A percentile compares a stretch with the other conserved stretches of the same genome.
Conservation (phyloP, 305 asterid genomes). For the Fraxinus latifolia region DNA sequence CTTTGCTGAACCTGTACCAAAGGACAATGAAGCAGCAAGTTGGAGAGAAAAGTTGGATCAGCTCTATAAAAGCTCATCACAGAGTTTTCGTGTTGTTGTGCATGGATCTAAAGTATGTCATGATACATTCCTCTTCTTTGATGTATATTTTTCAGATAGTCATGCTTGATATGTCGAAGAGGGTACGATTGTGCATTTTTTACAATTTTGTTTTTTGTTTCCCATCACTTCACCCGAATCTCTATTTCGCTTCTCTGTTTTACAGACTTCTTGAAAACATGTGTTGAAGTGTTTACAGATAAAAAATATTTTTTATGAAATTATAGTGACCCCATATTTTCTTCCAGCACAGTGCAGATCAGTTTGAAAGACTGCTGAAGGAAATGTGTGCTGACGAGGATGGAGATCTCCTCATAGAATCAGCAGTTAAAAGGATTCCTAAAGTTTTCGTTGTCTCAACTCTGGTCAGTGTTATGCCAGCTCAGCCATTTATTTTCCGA, state of each 20-base stretch:
- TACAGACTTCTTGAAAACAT: not conserved
- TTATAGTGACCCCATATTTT: slow-evolving; percentile 33
- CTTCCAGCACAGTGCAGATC: slow-evolving; percentile 99
- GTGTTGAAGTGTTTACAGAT: slow-evolving; percentile 14
- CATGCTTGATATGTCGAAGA: slow-evolving; percentile 13
- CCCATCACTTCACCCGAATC: slow-evolving; percentile 11
- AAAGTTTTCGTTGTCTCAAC: slow-evolving; percentile 97
- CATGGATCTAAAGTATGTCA: slow-evolving; percentile 89
- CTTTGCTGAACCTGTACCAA: slow-evolving; percentile 93
- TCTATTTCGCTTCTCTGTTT: slow-evolving; percentile 17
- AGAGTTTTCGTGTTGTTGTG: slow-evolving; percentile 93
- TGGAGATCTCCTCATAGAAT: slow-evolving; percentile 96
- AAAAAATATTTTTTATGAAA: slow-evolving; percentile 15
- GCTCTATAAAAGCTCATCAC: slow-evolving; percentile 97
- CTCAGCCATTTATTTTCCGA: slow-evolving; percentile 97
- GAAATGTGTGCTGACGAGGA: slow-evolving; percentile 98
- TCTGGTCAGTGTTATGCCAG: slow-evolving; percentile 88
- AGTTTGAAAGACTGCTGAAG: slow-evolving; percentile 89
- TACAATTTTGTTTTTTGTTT: not conserved
- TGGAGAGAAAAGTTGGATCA: slow-evolving; percentile 99
- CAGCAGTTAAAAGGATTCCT: slow-evolving; percentile 85
- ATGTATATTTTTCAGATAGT: not conserved
- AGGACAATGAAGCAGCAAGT: slow-evolving; percentile 97
- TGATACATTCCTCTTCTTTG: slow-evolving; percentile 18
- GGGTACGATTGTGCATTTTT: not conserved